Percentiles rank a stretch among this genome's conserved stretches.
Evolutionary conservation across 225 moss, liverwort and hornwort genomes (phyloP).

Genomic region (Pleurozium schreberi): DNA sequence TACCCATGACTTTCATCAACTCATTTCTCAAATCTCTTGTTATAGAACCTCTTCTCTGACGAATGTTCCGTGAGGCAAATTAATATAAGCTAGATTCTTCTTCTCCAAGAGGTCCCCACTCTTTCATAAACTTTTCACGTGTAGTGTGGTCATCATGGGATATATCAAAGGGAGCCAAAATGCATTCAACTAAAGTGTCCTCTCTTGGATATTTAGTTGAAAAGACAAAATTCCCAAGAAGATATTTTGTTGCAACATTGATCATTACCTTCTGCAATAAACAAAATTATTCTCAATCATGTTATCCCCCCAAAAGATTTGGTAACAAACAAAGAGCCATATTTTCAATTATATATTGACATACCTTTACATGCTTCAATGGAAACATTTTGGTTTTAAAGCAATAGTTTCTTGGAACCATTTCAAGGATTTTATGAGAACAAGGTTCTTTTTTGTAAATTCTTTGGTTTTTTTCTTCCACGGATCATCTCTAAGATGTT

Average conservation of each 20-base stretch:
- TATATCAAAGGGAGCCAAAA: neutral
- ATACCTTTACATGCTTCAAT: neutral
- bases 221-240: neutral
- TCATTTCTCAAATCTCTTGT: neutral
- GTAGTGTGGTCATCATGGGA: fast-evolving
- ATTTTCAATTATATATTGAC: neutral
- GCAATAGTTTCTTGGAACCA: neutral
- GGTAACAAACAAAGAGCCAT: neutral
- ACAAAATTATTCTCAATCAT: neutral
- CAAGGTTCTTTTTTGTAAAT: neutral
- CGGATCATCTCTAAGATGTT: fast-evolving
- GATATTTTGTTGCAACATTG: neutral
- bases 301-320: neutral
- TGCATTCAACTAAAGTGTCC: neutral
- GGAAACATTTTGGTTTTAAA: neutral
- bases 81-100: neutral
- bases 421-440: fast-evolving
- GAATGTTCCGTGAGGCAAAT: neutral
- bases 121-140: neutral
- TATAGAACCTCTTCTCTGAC: neutral
- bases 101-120: neutral
- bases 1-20: neutral
- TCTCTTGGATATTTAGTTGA: neutral
- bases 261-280: neutral
- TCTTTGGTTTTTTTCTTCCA: neutral